These are phyloP conservation scores for Tuber microsphaerosporum DNA, from an alignment of 495 filamentous ascomycete species.

Conservation along the genomic window DNA sequence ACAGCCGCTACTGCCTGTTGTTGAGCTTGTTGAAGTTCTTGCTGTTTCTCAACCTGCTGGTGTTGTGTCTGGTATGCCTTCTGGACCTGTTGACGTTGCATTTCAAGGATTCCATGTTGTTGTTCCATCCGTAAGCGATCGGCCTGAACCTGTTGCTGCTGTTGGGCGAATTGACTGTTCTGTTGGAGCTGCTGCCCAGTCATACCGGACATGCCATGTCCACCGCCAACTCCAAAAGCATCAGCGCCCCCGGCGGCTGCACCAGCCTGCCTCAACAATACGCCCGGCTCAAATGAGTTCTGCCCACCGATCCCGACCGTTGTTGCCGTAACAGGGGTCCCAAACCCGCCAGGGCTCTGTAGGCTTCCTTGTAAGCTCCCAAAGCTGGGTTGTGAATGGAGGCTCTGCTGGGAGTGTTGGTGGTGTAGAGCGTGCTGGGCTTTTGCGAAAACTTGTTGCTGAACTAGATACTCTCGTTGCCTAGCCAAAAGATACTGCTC, in stretches of 20 bases:
- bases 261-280: conserved; percentile 38
- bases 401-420: conserved; percentile 84
- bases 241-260: conserved; percentile 36
- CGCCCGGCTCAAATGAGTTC: conserved; percentile 40
- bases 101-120: conserved; percentile 48
- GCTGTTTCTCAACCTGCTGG: conserved; percentile 52
- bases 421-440: conserved; percentile 71
- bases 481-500: conserved; percentile 94
- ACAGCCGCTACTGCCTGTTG: conserved; percentile 48
- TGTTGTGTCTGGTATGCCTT: conserved; percentile 48
- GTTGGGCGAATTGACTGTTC: conserved; percentile 46
- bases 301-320: conserved; percentile 31
- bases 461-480: conserved; percentile 85
- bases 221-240: conserved; percentile 23
- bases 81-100: conserved; percentile 39
- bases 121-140: conserved; percentile 37
- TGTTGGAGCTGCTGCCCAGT: conserved; percentile 39
- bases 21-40: conserved; percentile 54
- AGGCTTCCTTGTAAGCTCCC: conserved; percentile 38
- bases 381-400: conserved; percentile 60
- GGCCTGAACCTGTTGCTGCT: conserved; percentile 52
- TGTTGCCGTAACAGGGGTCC: conserved; percentile 27
- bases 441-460: conserved; percentile 72
- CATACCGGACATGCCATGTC: conserved; percentile 31
- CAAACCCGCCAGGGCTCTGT: conserved; percentile 36